Percentiles rank a stretch among this genome's conserved stretches.
Evolutionary conservation across 1,284 basidiomycete species (phyloP).

Genomic region (Afroboletus lepidellus): DNA sequence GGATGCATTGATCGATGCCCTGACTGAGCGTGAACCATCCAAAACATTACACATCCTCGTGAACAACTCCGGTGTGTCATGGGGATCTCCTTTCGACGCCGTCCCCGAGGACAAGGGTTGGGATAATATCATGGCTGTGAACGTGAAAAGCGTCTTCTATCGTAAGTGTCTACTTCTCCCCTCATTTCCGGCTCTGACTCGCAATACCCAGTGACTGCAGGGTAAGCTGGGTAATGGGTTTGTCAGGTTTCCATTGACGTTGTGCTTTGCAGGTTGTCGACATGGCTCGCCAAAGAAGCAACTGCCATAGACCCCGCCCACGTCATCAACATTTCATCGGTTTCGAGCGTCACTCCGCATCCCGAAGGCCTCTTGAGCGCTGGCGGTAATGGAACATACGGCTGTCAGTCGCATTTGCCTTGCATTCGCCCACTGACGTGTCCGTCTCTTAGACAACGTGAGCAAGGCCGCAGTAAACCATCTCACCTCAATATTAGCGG

Average conservation of each 20-base stretch:
- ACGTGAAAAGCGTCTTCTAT: conserved; percentile 82
- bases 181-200: conserved; percentile 1
- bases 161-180: conserved; percentile 40
- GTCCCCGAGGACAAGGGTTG: conserved; percentile 81
- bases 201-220: conserved; percentile 55
- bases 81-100: conserved; percentile 74
- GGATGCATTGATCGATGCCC: conserved; percentile 65
- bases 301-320: conserved; percentile 66
- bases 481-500: conserved; percentile 72
- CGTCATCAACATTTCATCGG: conserved; percentile 82
- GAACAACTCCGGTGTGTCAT: conserved; percentile 79
- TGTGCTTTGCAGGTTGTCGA: conserved; percentile 29
- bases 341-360: conserved; percentile 59
- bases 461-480: conserved; percentile 87
- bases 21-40: conserved; percentile 61
- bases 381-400: conserved; percentile 72
- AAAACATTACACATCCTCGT: conserved; percentile 73
- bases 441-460: conserved; percentile 53
- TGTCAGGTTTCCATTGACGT: neutral
- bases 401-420: conserved; percentile 51
- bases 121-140: conserved; percentile 79
- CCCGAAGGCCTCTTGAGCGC: conserved; percentile 52
- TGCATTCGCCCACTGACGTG: neutral
- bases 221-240: conserved; percentile 39
- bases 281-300: conserved; percentile 68